Conservation (phyloP, 176 grass and related monocot genomes). For the Carex cristatella region DNA sequence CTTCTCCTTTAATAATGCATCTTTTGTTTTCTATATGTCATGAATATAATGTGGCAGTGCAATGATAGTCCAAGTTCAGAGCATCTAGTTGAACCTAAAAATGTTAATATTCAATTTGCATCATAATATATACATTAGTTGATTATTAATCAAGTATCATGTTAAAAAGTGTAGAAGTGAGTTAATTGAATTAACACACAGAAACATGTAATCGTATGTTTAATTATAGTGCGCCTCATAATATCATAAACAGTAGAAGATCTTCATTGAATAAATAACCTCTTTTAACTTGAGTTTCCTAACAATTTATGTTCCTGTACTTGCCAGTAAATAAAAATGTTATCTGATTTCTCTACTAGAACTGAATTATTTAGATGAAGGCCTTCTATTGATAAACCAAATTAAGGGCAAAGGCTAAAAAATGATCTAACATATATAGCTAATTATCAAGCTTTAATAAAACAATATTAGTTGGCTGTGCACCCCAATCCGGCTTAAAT, state of each 20-base stretch:
- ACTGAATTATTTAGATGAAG: not conserved
- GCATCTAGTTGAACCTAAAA: not conserved
- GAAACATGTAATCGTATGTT: not conserved
- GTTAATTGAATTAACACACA: not conserved
- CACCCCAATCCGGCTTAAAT: not conserved
- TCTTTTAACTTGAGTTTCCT: not conserved
- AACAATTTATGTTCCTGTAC: not conserved
- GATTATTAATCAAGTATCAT: not conserved
- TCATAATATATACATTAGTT: not conserved
- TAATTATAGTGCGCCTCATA: not conserved
- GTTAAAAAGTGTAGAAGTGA: not conserved
- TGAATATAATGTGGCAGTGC: not conserved
- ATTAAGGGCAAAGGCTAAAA: not conserved
- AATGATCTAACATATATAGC: not conserved
- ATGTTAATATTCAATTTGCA: not conserved
- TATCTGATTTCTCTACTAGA: not conserved
- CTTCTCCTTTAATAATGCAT: conserved; percentile 2
- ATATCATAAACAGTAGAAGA: not conserved
- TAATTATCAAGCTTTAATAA: not conserved
- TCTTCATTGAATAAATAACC: not conserved
- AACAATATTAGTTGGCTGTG: not conserved
- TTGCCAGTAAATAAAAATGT: not conserved
- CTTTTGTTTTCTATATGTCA: not conserved
- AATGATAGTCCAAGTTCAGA: not conserved
- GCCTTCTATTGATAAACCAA: not conserved